Percentiles rank a stretch among this genome's conserved stretches.
phyloP scores from a whole-genome alignment of 148 eudicot genomes.

The Chenopodium album region DNA sequence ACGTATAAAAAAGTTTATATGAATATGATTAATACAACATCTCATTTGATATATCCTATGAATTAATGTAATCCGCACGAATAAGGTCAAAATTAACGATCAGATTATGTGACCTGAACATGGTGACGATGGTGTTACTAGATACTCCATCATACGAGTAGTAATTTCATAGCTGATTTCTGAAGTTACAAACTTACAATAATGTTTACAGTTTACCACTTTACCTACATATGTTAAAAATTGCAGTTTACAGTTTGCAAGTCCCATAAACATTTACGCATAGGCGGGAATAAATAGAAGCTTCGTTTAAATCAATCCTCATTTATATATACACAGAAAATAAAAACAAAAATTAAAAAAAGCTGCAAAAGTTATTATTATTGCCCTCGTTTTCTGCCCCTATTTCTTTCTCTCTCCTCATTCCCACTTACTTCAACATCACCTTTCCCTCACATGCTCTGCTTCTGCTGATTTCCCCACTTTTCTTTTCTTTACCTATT shows the following conservation, averaged over 20 bases:
- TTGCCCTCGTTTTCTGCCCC: constrained; percentile 15
- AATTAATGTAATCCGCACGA: rapidly evolving
- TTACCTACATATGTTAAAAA: no score
- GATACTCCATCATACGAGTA: no score
- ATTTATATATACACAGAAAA: neutral
- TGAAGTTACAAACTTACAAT: no score
- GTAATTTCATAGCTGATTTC: no score
- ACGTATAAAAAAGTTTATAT: no score
- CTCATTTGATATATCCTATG: no score
- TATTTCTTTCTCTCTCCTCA: neutral
- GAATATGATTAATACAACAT: no score
- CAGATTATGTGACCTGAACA: no score
- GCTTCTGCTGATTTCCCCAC: neutral
- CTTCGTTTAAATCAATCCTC: constrained; percentile 13
- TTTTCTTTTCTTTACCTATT: neutral
- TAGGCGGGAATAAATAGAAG: constrained; percentile 27
- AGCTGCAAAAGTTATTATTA: constrained; percentile 19
- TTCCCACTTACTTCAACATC: constrained; percentile 25
- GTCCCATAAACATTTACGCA: neutral
- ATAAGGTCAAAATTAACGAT: no score
- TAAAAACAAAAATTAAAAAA: neutral
- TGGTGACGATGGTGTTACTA: no score
- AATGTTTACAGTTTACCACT: no score
- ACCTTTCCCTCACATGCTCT: constrained; percentile 26
- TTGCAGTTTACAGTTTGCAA: no score